phyloP scores from a whole-genome alignment of 139 green algal genomes.

The Chlorella sp. region DNA sequence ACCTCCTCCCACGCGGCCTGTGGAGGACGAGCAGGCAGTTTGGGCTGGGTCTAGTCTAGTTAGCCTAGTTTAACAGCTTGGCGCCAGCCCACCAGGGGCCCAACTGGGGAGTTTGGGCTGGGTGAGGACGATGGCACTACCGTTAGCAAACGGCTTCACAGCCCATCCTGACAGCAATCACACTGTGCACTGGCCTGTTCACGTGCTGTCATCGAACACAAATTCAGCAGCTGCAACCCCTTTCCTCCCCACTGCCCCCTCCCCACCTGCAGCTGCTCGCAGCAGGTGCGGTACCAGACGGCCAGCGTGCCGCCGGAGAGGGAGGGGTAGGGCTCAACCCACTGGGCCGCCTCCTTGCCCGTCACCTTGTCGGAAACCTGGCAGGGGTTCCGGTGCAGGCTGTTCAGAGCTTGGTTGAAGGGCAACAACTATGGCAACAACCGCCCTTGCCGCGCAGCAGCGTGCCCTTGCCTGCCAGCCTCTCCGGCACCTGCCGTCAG shows the following conservation, averaged over 20 bases:
- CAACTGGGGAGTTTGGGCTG: too few relatives aligned
- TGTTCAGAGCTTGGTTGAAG: too few relatives aligned
- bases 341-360: conserved; percentile 12
- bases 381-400: not conserved
- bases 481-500: not conserved
- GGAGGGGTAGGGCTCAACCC: conserved; percentile 19
- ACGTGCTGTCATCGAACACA: too few relatives aligned
- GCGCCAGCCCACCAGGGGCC: too few relatives aligned
- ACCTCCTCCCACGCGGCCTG: not conserved
- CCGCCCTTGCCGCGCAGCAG: too few relatives aligned
- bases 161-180: not conserved
- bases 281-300: conserved; percentile 29
- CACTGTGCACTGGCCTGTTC: not conserved
- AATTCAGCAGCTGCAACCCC: too few relatives aligned
- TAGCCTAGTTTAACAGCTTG: too few relatives aligned
- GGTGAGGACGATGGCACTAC: too few relatives aligned
- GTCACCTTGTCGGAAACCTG: conserved; percentile 2
- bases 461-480: not conserved
- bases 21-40: not conserved
- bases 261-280: conserved; percentile 34
- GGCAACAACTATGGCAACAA: too few relatives aligned
- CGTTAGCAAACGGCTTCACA: not conserved
- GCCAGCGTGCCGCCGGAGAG: conserved; percentile 29
- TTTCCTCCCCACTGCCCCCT: not conserved
- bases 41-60: not conserved